A percentile compares a stretch with the other conserved stretches of the same genome.
These are phyloP conservation scores for Trichoderma cornu-damae DNA, from an alignment of 2,329 filamentous ascomycete genomes.

Conservation along the genomic window DNA sequence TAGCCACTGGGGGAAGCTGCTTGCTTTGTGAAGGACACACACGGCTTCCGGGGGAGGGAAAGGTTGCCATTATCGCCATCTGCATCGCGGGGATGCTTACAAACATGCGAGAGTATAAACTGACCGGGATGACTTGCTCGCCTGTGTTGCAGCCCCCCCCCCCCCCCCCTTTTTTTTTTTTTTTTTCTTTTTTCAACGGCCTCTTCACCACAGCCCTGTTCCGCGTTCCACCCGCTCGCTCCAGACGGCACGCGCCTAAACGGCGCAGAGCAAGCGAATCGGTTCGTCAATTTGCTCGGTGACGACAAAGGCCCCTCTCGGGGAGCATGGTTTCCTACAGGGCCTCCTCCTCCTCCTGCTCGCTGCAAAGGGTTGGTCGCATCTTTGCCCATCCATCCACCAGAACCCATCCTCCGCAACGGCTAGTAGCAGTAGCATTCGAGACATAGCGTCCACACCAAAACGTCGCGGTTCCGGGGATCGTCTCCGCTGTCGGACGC, in stretches of 20 bases:
- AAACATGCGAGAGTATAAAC: too few relatives aligned
- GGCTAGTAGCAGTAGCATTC: too few relatives aligned
- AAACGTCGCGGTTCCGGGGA: neutral
- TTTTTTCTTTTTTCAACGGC: neutral
- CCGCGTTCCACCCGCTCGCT: neutral
- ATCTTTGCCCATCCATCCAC: neutral
- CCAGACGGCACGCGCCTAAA: conserved; percentile 11
- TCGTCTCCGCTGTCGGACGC: conserved; percentile 17
- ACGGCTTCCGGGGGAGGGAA: too few relatives aligned
- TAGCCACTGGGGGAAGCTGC: too few relatives aligned
- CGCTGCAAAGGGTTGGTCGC: conserved; percentile 8
- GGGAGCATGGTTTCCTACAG: neutral
- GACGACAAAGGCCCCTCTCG: too few relatives aligned
- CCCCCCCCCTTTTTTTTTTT: neutral
- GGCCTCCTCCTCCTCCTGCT: neutral
- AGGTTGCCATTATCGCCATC: too few relatives aligned
- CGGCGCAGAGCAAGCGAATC: neutral
- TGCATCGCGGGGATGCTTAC: too few relatives aligned
- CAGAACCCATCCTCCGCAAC: neutral
- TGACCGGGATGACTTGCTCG: too few relatives aligned
- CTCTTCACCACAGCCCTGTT: neutral
- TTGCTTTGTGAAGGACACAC: too few relatives aligned
- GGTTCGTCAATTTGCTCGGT: neutral
- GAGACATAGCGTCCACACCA: conserved; percentile 11
- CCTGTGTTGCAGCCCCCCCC: too few relatives aligned